Evolutionary conservation across 352 stramenopile species (phyloP), one percentile per base, ranked within the genome.

Genomic region (Globisporangium perplexum): DNA sequence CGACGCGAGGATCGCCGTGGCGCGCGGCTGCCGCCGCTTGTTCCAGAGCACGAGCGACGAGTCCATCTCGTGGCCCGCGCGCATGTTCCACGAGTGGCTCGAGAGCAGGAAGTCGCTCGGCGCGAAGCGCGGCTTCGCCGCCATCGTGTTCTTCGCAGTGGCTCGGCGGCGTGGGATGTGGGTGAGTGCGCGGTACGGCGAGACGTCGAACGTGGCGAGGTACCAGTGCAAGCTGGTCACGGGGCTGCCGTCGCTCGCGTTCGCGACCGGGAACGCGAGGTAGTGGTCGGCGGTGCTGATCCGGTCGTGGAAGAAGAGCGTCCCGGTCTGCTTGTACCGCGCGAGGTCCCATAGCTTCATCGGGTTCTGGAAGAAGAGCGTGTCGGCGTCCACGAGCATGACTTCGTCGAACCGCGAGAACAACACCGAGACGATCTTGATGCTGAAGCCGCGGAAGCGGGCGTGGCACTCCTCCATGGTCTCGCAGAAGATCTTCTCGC

Each of bases 311-410:
- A 84, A 81, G 59, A 84, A 79, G 14, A 84, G 57, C 30, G 68
- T 88, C 15, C 82, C 82, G 0, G 77, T 87, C 11, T 52, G 55
- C 20, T 60, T 56, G 51, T 75, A 87, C 44, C 82, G 80, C 42
- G 64, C 54, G 6, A 74, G 64, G 0, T 83, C 66, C 72, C 74
- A 90, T 10, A 91, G 56, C 42, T 33, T 20, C 66, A 68, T 72
- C 3, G 76, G 83, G 46, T 60, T 76, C 42, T 85, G 68, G 47
- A 93, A 74, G 50, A 89, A 74, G 36, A 89, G 51, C 11, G 71
- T 71, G 56, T 93, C 82, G 31, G 80, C 80, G 66, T 93, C 82
- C 26, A 90, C 49, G 23, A 90, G 55, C 82, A 90, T 88, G 35
- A 90, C 55, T 45, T 93, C 71, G 36, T 77, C 55, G 42, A 93